These are phyloP conservation scores for Spergularia marina DNA, from an alignment of 148 eudicot genomes.

Conservation along the genomic window DNA sequence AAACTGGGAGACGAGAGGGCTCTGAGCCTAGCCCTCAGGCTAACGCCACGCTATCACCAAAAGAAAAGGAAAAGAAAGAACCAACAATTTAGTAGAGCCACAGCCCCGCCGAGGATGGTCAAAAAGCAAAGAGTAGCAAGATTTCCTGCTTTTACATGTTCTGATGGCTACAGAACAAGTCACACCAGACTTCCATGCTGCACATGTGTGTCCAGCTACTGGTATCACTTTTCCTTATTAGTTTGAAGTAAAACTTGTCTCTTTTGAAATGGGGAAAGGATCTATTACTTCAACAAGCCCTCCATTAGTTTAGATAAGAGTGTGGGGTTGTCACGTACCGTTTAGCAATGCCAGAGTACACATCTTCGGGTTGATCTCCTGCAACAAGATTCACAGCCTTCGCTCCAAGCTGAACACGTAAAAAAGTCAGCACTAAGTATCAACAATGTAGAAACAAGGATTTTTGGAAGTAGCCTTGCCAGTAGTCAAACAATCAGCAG, in stretches of 20 bases:
- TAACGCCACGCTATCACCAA: background rate
- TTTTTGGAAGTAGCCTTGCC: background rate
- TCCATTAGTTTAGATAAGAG: background rate
- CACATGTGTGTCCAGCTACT: background rate
- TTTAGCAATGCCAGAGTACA: constrained; percentile 91
- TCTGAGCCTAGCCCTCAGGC: background rate
- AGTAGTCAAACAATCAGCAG: background rate
- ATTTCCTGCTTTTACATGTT: background rate
- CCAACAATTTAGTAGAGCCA: background rate
- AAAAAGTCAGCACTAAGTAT: background rate
- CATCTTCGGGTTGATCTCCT: constrained; percentile 97
- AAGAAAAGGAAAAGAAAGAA: background rate
- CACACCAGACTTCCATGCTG: background rate
- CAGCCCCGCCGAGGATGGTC: background rate
- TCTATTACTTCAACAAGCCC: background rate
- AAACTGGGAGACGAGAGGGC: background rate
- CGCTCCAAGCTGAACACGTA: constrained; percentile 71
- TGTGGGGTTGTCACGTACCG: constrained; percentile 43
- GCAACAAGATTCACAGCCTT: constrained; percentile 92
- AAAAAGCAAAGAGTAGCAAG: background rate
- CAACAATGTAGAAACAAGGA: background rate
- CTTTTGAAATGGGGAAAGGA: background rate
- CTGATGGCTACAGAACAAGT: background rate
- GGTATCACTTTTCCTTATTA: background rate
- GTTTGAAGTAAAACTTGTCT: background rate